phyloP scores from a whole-genome alignment of 352 stramenopile genomes.

The Chrysophaeum taylorii region DNA sequence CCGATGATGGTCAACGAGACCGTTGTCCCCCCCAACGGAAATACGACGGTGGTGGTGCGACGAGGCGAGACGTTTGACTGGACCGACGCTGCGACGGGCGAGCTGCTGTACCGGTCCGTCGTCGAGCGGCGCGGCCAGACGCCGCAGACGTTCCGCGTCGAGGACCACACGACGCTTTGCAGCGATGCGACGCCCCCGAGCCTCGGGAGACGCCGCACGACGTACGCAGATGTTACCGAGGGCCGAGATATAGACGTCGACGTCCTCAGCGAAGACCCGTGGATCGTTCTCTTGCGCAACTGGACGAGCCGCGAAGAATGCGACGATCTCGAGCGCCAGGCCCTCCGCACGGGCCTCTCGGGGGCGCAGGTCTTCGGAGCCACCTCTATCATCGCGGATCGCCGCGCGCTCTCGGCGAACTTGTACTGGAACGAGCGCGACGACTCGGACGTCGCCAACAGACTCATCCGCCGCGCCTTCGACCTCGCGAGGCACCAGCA shows the following conservation, averaged over 20 bases:
- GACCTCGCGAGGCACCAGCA: not conserved
- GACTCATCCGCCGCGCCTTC: slow-evolving; percentile 3
- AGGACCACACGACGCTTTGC: slow-evolving; percentile 2
- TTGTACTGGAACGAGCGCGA: not conserved
- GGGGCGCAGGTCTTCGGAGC: slow-evolving; percentile 10
- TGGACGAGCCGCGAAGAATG: not conserved
- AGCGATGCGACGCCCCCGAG: not conserved
- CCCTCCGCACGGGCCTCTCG: not conserved
- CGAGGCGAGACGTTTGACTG: not conserved
- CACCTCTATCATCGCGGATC: not conserved
- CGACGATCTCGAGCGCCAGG: not conserved
- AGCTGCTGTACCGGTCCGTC: slow-evolving; percentile 10
- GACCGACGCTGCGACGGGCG: not conserved
- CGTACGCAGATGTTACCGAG: not conserved
- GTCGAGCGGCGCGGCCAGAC: not conserved
- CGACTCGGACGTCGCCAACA: not conserved
- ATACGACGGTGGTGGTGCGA: not conserved
- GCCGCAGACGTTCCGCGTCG: not conserved
- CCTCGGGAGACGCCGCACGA: not conserved
- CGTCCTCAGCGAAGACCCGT: not conserved
- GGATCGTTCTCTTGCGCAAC: not conserved
- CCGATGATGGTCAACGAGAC: not conserved
- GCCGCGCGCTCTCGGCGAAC: slow-evolving; percentile 4
- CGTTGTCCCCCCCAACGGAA: not conserved
- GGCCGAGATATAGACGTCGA: not conserved